Conservation (phyloP, 352 stramenopile species). For the Pythium volutum region DNA sequence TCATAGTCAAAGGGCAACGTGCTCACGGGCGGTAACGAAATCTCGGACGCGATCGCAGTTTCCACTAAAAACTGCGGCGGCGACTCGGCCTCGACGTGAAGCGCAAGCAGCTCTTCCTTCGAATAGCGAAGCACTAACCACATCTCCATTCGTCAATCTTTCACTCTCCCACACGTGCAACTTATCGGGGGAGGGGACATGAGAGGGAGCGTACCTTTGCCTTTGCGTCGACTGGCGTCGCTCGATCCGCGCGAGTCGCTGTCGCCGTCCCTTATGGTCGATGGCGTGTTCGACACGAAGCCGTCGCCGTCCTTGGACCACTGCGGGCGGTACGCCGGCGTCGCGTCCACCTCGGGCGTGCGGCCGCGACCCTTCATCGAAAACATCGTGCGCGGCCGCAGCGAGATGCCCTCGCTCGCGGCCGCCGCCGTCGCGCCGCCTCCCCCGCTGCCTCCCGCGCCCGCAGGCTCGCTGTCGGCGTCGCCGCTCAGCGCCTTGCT, state of each 20-base stretch:
- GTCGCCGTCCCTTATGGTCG: slow-evolving; percentile 29
- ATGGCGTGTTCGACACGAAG: slow-evolving; percentile 56
- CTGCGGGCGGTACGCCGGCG: slow-evolving; percentile 67
- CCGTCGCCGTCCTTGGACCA: slow-evolving; percentile 87
- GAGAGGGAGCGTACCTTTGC: slow-evolving; percentile 42
- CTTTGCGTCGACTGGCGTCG: slow-evolving; percentile 52
- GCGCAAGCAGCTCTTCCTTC: slow-evolving; percentile 73
- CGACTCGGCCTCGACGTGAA: slow-evolving; percentile 60
- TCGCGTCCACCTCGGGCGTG: slow-evolving; percentile 57
- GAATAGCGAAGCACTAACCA: slow-evolving; percentile 71
- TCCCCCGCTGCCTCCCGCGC: slow-evolving; percentile 3
- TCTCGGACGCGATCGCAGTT: slow-evolving; percentile 61
- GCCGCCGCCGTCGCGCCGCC: neutral
- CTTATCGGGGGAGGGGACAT: too few species aligned
- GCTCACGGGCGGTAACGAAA: slow-evolving; percentile 62
- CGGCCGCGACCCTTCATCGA: slow-evolving; percentile 79
- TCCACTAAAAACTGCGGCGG: slow-evolving; percentile 55
- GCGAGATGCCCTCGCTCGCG: slow-evolving; percentile 47
- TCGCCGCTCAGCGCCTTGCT: slow-evolving; percentile 11
- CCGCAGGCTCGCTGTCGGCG: slow-evolving; percentile 7
- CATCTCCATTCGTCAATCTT: neutral
- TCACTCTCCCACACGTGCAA: neutral
- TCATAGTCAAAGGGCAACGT: slow-evolving; percentile 84
- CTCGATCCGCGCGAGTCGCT: slow-evolving; percentile 14
- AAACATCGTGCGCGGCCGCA: slow-evolving; percentile 87